Evolutionary conservation across 1,139 yeast species (phyloP), one percentile per base, ranked within the genome.

Genomic region (Schwanniomyces etchellsii): DNA sequence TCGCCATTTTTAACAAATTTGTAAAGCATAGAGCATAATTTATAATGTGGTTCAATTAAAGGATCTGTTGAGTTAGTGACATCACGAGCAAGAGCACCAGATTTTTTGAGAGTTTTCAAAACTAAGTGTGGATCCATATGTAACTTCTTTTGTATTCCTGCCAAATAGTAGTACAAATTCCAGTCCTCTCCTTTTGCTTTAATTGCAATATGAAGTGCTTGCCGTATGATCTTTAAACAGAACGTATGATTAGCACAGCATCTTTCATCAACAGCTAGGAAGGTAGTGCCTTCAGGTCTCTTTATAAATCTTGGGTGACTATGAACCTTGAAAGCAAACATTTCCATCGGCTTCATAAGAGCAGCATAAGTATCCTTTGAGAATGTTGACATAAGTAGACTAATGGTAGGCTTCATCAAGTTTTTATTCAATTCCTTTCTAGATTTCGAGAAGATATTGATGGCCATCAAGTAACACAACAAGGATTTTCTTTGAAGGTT

Each of bases 401-500:
- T 60, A 13, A 73, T 53, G 6, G 74, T 47, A 5, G 62, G 57
- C 28, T 57, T 56, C 11, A 50, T 28, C 9, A 31, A 20, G 4
- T 33, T 33, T 24, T 47, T 48, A 28, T 50, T 42, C 10, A 43
- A 38, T 12, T 44, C 49, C 13, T 40, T 35, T 1, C 37, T 34
- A 9, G 41, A 31, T 24, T 58, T 54, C 1, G 74, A 36, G 30
- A 59, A 58, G 4, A 63, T 51, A 43, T 74, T 80, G n/a, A 82
- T 57, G 0, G 95, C 89, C 85, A 83, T 81, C 21, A 80, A 51
- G 43, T 81, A 86, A 37, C 94, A 81, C 6, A 86, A 44, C 1
- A 89, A 55, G 0, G 96, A 71, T 43, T 73, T 81, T 35, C 83
- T 64, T 49, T 86, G 96, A 3, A 74, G 50, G 12, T 69, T 60